Evolutionary conservation across 805 yeast species (phyloP).

Genomic region (Zygoascus biomembranicola): DNA sequence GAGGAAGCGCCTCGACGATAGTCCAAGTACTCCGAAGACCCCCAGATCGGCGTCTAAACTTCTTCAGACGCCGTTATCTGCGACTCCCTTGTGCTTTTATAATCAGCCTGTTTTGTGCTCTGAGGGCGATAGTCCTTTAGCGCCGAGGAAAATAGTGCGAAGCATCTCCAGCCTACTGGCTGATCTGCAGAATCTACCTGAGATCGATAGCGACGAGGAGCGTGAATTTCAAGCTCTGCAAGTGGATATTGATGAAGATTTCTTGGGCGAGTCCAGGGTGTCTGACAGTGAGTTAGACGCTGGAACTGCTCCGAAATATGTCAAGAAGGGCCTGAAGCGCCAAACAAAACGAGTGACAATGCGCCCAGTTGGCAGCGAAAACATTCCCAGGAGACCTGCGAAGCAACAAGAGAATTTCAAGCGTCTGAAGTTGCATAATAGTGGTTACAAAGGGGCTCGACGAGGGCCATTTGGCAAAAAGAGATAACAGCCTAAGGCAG

Average conservation of each 20-base stretch:
- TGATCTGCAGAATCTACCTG: conserved; percentile 2
- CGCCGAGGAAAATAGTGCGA: conserved; percentile 23
- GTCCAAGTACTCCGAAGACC: background rate
- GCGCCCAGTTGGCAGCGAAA: conserved; percentile 11
- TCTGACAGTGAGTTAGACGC: conserved; percentile 15
- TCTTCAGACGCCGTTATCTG: conserved; percentile 2
- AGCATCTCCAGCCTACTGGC: background rate
- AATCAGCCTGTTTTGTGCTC: background rate
- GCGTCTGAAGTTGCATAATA: conserved; percentile 16
- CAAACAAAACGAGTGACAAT: conserved; percentile 24
- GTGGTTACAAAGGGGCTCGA: conserved; percentile 13
- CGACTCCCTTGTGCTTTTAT: background rate
- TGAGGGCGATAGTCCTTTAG: background rate
- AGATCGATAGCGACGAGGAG: conserved; percentile 1
- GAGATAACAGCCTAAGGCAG: background rate
- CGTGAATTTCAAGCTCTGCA: conserved; percentile 8
- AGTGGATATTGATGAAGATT: conserved; percentile 7
- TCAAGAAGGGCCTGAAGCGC: conserved; percentile 31
- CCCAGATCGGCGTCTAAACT: background rate
- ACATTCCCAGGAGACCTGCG: conserved; percentile 6
- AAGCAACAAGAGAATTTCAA: conserved; percentile 16
- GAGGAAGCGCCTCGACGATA: background rate
- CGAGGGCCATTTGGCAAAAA: conserved; percentile 3
- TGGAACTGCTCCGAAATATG: conserved; percentile 21
- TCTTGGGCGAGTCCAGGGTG: conserved; percentile 14